These are phyloP conservation scores for Boletus semigastroideus DNA, from an alignment of 1,284 basidiomycete genomes.

Conservation along the genomic window DNA sequence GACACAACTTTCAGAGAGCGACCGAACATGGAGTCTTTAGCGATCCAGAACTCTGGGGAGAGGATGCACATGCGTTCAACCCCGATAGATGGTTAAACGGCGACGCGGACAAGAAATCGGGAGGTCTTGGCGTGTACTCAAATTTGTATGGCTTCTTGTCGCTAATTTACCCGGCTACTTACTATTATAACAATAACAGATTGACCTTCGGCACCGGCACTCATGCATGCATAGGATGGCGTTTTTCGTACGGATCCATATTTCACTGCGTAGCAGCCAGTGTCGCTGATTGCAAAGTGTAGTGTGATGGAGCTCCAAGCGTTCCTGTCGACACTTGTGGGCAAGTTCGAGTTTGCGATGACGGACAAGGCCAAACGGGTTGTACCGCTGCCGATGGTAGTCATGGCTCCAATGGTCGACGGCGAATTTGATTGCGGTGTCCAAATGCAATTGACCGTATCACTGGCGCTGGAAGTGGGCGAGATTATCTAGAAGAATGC, in stretches of 20 bases:
- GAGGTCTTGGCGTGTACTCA: constrained; percentile 45
- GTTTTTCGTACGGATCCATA: constrained; percentile 34
- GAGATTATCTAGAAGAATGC: too few species aligned
- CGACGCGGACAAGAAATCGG: constrained; percentile 35
- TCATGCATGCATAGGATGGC: constrained; percentile 49
- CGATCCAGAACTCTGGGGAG: constrained; percentile 46
- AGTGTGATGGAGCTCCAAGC: constrained; percentile 51
- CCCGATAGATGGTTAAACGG: constrained; percentile 50
- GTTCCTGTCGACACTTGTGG: constrained; percentile 24
- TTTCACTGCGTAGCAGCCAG: not conserved
- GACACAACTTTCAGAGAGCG: not conserved
- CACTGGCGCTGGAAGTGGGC: constrained; percentile 34
- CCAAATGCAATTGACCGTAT: constrained; percentile 51
- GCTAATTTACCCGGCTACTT: not conserved
- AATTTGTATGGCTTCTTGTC: constrained; percentile 41
- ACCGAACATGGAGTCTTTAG: constrained; percentile 25
- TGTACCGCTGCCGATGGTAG: constrained; percentile 9
- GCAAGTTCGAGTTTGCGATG: too few species aligned
- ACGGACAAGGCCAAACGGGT: too few species aligned
- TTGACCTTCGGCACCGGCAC: constrained; percentile 44
- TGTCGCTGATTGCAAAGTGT: not conserved
- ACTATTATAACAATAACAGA: constrained; percentile 26
- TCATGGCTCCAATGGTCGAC: constrained; percentile 17
- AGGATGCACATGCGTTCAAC: constrained; percentile 47
- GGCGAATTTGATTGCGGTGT: constrained; percentile 36